Evolutionary conservation across 257 asterid species (phyloP).

Genomic region (Ocimum tenuiflorum): DNA sequence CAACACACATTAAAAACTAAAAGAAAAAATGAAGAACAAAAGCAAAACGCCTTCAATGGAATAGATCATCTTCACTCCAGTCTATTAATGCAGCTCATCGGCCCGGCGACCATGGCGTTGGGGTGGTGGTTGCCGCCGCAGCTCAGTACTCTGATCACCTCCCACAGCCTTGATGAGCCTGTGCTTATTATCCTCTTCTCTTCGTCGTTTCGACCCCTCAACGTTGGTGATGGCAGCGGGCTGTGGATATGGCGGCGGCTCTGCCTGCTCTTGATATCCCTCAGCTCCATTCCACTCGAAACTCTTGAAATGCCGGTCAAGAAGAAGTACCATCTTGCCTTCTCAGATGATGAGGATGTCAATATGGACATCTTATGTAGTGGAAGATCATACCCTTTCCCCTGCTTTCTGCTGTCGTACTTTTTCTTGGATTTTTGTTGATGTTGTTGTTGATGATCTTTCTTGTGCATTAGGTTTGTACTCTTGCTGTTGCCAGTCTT

Average conservation of each 20-base stretch:
- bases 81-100: constrained; percentile 9
- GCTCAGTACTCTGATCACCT: constrained; percentile 51
- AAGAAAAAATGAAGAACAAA: neutral
- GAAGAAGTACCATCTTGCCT: constrained; percentile 45
- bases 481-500: too few relatives aligned
- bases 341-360: constrained; percentile 37
- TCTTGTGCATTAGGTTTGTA: too few relatives aligned
- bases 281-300: constrained; percentile 40
- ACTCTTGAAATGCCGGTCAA: constrained; percentile 45
- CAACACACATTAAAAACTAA: neutral
- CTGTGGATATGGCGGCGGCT: constrained; percentile 37
- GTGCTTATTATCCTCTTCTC: neutral
- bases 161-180: constrained; percentile 34
- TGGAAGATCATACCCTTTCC: constrained; percentile 12
- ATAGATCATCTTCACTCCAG: constrained; percentile 10
- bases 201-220: constrained; percentile 1
- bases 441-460: constrained; percentile 2
- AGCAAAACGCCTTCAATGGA: neutral
- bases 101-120: constrained; percentile 18
- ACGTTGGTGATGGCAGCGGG: constrained; percentile 18
- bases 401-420: constrained; percentile 17
- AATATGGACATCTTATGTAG: constrained; percentile 30
- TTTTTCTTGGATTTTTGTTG: constrained; percentile 14
- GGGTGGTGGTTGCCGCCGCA: constrained; percentile 40
- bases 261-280: constrained; percentile 51